Evolutionary conservation across 768 basidiomycete species (phyloP).

Genomic region (Hypholoma fasciculare): DNA sequence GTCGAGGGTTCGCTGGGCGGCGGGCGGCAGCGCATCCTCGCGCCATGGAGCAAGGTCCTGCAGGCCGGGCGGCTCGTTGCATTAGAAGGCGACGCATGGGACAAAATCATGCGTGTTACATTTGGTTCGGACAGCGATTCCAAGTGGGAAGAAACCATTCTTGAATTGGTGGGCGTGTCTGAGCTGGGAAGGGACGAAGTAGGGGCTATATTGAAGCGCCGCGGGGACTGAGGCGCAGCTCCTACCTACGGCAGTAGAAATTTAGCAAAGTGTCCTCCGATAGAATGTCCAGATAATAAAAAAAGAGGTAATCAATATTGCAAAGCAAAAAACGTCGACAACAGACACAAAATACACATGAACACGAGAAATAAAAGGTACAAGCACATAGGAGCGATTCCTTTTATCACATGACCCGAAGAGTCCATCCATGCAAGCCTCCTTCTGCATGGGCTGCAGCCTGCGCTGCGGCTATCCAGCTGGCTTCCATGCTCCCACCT

Average conservation of each 20-base stretch:
- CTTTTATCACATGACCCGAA: slow-evolving; percentile 70
- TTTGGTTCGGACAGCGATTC: slow-evolving; percentile 47
- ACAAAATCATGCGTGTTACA: slow-evolving; percentile 42
- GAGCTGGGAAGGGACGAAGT: slow-evolving; percentile 68
- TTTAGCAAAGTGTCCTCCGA: not conserved
- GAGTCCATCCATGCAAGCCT: slow-evolving; percentile 74
- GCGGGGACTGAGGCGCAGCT: slow-evolving; percentile 27
- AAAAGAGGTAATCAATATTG: slow-evolving; percentile 23
- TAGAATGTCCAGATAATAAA: slow-evolving; percentile 10
- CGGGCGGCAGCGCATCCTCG: slow-evolving; percentile 56
- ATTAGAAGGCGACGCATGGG: slow-evolving; percentile 56
- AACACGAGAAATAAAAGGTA: slow-evolving; percentile 23
- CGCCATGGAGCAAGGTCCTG: slow-evolving; percentile 74
- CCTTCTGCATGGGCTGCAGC: slow-evolving; percentile 66
- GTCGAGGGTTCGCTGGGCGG: slow-evolving; percentile 47
- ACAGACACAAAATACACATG: slow-evolving; percentile 27
- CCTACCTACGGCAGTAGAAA: not conserved
- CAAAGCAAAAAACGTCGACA: slow-evolving; percentile 38
- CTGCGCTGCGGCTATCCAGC: slow-evolving; percentile 76
- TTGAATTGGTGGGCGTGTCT: slow-evolving; percentile 54
- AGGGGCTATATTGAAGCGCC: slow-evolving; percentile 49
- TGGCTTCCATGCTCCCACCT: slow-evolving; percentile 51
- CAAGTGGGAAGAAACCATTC: slow-evolving; percentile 56
- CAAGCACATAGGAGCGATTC: slow-evolving; percentile 11
- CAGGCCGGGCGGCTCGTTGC: slow-evolving; percentile 71